Evolutionary conservation across 305 asterid genomes (phyloP).

Genomic region (Andrographis paniculata): DNA sequence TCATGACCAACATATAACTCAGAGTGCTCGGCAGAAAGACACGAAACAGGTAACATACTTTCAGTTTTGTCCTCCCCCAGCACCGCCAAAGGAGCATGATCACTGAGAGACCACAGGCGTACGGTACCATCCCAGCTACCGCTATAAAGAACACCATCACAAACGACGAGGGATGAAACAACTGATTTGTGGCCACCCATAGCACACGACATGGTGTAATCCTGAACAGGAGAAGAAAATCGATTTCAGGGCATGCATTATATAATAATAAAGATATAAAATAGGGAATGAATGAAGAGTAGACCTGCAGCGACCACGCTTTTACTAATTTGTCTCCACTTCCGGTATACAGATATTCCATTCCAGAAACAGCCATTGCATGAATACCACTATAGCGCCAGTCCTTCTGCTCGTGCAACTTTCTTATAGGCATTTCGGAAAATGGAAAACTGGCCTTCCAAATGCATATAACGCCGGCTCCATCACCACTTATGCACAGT

Average conservation of each 20-base stretch:
- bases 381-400: slow-evolving; percentile 97
- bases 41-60: slow-evolving; percentile 36
- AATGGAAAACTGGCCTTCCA: slow-evolving; percentile 67
- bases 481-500: slow-evolving; percentile 80
- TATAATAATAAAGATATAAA: neutral
- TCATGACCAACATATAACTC: slow-evolving; percentile 62
- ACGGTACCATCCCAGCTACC: slow-evolving; percentile 98
- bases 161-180: slow-evolving; percentile 57
- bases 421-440: slow-evolving; percentile 34
- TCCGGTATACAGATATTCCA: slow-evolving; percentile 69
- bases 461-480: slow-evolving; percentile 65
- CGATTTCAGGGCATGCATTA: slow-evolving; percentile 9
- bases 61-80: slow-evolving; percentile 51
- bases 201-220: slow-evolving; percentile 45
- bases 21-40: slow-evolving; percentile 48
- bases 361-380: slow-evolving; percentile 63
- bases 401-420: slow-evolving; percentile 66
- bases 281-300: slow-evolving; percentile 7
- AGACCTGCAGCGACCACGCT: slow-evolving; percentile 86
- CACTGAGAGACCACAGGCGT: slow-evolving; percentile 76
- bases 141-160: slow-evolving; percentile 66
- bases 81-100: slow-evolving; percentile 66
- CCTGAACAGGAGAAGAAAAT: slow-evolving; percentile 32
- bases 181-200: slow-evolving; percentile 84
- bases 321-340: slow-evolving; percentile 81